Base-by-base conservation (phyloP, 2,329 filamentous ascomycete species). In the Thelonectria rubi region DNA sequence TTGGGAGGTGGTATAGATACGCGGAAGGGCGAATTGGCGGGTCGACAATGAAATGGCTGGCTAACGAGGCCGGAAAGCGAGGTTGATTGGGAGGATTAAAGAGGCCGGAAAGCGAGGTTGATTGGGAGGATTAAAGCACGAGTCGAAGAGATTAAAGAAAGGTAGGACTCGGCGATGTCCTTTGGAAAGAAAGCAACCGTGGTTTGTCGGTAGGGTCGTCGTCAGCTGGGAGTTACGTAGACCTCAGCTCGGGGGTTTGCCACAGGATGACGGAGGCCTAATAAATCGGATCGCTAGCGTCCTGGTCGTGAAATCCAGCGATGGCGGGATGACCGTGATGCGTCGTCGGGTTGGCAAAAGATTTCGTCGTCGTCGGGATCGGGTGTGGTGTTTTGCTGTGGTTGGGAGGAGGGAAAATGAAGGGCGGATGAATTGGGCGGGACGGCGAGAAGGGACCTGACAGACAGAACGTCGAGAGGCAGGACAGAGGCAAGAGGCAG, bases 141-240 rank as follows among this genome's bases (percentile, higher is more conserved):
- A 63, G 69, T 64, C 52, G 65, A 24, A 43, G 49, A 15, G 20
- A 52, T 60, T 65, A 65, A 68, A 67, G 65, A 69, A 55, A 53
- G 65, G 56, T 52, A 17, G 51, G 45, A 52, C 51, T 43, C 30
- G 53, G 40, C 43, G 63, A 61, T 39, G 53, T 58, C 62, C 50
- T 62, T 47, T 48, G 55, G 34, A 62, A 50, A 37, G 37, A 47
- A 47, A 62, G 37, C 48, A 54, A 60, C 45, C 50, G 63, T 64
- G 45, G 64, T 69, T n/a, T 56, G 69, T 69, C 64, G 67, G 71
- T 69, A 39, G 37, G 37, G 63, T 63, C 59, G 69, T 69, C 67
- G 69, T 71, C 68, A 74, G 72, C 66, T 66, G 65, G 49, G 56
- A 51, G 66, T 66, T 72, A 64, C 65, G 65, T 70, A 73, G 64